Evolutionary conservation across 2,329 filamentous ascomycete genomes (phyloP).

Genomic region (Elsinoe perseae): DNA sequence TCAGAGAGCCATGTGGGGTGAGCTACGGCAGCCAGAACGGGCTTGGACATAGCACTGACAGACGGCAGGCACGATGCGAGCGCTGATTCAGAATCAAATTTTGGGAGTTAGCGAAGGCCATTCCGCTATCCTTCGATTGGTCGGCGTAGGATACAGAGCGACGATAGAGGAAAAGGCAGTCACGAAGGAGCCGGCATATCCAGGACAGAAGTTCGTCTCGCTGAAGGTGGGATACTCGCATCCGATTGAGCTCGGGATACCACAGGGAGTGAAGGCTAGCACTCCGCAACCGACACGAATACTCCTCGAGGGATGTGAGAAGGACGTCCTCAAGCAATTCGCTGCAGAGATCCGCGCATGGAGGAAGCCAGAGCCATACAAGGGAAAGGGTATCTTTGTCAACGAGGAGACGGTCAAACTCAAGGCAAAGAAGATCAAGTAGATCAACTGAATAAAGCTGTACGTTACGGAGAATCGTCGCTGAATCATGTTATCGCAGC

Average conservation of each 20-base stretch:
- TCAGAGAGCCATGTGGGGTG: conserved; percentile 96
- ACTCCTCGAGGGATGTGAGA: conserved; percentile 78
- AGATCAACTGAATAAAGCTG: conserved; percentile 16
- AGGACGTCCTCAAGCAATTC: conserved; percentile 81
- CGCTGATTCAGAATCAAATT: conserved; percentile 84
- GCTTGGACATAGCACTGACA: conserved; percentile 21
- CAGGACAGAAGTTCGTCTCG: conserved; percentile 80
- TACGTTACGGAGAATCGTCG: background rate
- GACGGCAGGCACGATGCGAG: conserved; percentile 69
- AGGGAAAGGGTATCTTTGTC: conserved; percentile 98
- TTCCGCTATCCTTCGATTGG: conserved; percentile 81
- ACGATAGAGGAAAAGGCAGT: conserved; percentile 69
- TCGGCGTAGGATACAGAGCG: conserved; percentile 92
- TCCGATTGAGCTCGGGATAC: conserved; percentile 82
- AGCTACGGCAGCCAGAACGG: conserved; percentile 21
- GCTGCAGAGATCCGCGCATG: conserved; percentile 81
- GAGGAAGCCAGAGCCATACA: conserved; percentile 93
- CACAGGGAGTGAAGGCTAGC: conserved; percentile 73
- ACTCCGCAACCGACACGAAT: conserved; percentile 87
- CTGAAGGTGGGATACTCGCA: conserved; percentile 96
- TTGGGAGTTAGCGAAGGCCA: conserved; percentile 94
- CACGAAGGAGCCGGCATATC: conserved; percentile 59
- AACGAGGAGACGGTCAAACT: conserved; percentile 95
- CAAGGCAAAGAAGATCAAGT: conserved; percentile 74
- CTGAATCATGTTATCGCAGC: too few relatives aligned